These are phyloP conservation scores for Prunus fruticosa DNA, from an alignment of 306 rosid species.

Conservation along the genomic window DNA sequence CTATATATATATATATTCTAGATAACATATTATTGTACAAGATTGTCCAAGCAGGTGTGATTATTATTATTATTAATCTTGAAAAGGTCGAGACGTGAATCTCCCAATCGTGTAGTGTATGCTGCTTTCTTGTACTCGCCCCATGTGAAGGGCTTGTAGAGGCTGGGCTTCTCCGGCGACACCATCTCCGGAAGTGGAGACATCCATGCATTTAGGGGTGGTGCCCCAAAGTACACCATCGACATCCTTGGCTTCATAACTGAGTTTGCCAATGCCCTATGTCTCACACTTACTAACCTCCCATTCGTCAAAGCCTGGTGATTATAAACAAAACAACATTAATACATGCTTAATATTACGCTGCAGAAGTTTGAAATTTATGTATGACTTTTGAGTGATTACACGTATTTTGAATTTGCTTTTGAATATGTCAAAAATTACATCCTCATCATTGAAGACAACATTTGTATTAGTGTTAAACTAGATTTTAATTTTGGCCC, in stretches of 20 bases:
- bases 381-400: no score
- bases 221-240: slow-evolving; percentile 85
- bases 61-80: slow-evolving; percentile 20
- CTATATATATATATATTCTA: not conserved
- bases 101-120: slow-evolving; percentile 62
- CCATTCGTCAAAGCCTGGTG: slow-evolving; percentile 79
- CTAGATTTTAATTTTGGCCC: no score
- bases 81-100: slow-evolving; percentile 80
- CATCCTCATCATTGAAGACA: no score
- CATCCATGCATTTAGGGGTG: slow-evolving; percentile 63
- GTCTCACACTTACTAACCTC: slow-evolving; percentile 72
- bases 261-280: slow-evolving; percentile 61
- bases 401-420: no score
- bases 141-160: slow-evolving; percentile 85
- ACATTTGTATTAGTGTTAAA: no score
- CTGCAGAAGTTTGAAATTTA: no score
- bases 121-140: slow-evolving; percentile 80
- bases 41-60: not conserved
- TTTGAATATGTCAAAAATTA: no score
- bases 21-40: not conserved
- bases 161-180: slow-evolving; percentile 37
- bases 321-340: not conserved
- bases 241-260: slow-evolving; percentile 62
- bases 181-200: slow-evolving; percentile 57
- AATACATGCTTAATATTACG: not conserved